Evolutionary conservation across 305 asterid species (phyloP).

Genomic region (Stenogyne calaminthoides): DNA sequence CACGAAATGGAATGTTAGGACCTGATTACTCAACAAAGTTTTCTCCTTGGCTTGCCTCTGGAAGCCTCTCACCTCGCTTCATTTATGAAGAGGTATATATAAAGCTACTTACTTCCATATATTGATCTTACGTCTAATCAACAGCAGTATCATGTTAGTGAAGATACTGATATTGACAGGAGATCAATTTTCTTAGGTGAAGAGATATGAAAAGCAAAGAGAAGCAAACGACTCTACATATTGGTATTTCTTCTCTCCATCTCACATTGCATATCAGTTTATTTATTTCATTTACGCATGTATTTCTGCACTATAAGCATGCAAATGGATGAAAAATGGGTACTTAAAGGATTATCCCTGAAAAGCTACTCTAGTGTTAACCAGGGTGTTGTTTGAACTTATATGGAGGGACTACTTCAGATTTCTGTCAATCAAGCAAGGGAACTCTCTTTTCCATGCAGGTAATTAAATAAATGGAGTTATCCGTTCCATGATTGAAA

Average conservation of each 20-base stretch:
- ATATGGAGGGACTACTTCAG: conserved; percentile 97
- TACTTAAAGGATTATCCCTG: conserved; percentile 2
- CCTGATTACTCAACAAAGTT: conserved; percentile 90
- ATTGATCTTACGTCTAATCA: conserved; percentile 14
- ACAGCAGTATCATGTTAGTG: not conserved
- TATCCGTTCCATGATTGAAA: not conserved
- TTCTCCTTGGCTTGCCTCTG: conserved; percentile 96
- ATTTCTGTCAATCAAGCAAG: conserved; percentile 81
- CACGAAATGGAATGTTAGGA: conserved; percentile 94
- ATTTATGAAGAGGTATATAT: conserved; percentile 87
- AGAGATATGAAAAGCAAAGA: conserved; percentile 83
- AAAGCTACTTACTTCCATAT: conserved; percentile 16
- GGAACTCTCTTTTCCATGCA: conserved; percentile 75
- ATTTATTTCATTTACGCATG: not conserved
- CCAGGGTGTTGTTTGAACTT: conserved; percentile 93
- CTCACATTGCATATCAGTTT: conserved; percentile 6
- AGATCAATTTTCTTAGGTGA: conserved; percentile 57
- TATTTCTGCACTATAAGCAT: not conserved
- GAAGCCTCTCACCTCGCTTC: conserved; percentile 87
- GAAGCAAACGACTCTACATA: conserved; percentile 82
- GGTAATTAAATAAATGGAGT: conserved; percentile 51
- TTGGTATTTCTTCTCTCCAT: conserved; percentile 52
- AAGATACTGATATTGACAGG: conserved; percentile 28
- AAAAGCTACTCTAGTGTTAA: conserved; percentile 5
- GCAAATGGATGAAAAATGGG: not conserved